These are phyloP conservation scores for Neoascochyta sp. DNA, from an alignment of 2,329 filamentous ascomycete species.

Conservation along the genomic window DNA sequence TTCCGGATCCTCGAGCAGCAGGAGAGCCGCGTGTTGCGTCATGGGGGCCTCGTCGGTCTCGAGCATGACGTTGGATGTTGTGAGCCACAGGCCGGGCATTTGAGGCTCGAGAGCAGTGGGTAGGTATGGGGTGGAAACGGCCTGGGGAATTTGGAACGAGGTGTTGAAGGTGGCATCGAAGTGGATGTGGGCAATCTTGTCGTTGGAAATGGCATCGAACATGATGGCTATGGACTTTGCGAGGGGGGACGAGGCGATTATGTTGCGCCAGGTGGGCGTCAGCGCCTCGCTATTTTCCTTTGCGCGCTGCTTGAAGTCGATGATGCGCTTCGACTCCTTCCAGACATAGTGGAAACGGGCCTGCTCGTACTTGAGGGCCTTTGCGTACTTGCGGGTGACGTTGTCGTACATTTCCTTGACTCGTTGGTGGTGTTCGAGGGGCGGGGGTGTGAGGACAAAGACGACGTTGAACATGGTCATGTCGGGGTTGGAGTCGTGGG, in stretches of 20 bases:
- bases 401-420: constrained; percentile 82
- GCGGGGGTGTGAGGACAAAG: constrained; percentile 79
- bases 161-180: constrained; percentile 62
- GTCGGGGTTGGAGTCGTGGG: constrained; percentile 53
- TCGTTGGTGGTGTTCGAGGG: constrained; percentile 67
- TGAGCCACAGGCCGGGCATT: constrained; percentile 77
- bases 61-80: constrained; percentile 74
- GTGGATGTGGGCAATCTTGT: constrained; percentile 80
- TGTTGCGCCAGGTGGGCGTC: constrained; percentile 65
- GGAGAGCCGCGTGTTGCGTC: constrained; percentile 80
- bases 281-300: constrained; percentile 65
- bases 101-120: constrained; percentile 65
- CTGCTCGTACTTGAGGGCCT: constrained; percentile 89
- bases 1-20: constrained; percentile 79
- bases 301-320: constrained; percentile 76
- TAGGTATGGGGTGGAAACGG: constrained; percentile 67
- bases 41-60: constrained; percentile 66
- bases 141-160: constrained; percentile 60
- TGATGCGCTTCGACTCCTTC: constrained; percentile 81
- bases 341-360: constrained; percentile 86
- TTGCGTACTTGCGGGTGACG: constrained; percentile 87
- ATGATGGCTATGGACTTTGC: constrained; percentile 79
- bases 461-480: constrained; percentile 99
- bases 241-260: constrained; percentile 69
- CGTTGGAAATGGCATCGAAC: constrained; percentile 75